Conservation (phyloP, 345 rosid genomes). For the Erysimum cheiranthoides region DNA sequence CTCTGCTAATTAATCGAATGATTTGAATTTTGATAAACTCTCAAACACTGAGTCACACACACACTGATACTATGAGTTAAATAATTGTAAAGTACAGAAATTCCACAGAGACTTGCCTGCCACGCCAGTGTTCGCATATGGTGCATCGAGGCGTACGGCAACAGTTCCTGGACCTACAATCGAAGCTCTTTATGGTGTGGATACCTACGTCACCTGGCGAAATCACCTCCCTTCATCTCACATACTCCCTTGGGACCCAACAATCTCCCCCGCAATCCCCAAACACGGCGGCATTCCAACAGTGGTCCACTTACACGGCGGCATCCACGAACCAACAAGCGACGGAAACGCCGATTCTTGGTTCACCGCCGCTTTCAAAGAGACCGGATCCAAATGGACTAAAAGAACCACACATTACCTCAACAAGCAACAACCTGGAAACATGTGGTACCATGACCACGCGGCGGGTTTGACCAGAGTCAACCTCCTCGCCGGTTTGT, state of each 20-base stretch:
- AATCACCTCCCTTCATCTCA: conserved; percentile 86
- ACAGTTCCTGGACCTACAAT: conserved; percentile 94
- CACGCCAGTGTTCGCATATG: conserved; percentile 84
- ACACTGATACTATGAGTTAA: background rate
- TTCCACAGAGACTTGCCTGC: conserved; percentile 89
- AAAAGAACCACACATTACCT: conserved; percentile 57
- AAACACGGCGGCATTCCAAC: conserved; percentile 71
- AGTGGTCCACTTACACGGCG: conserved; percentile 96
- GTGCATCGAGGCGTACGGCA: conserved; percentile 59
- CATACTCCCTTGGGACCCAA: conserved; percentile 93
- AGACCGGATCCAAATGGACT: conserved; percentile 71
- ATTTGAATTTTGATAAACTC: conserved; percentile 6
- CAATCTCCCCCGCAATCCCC: conserved; percentile 72
- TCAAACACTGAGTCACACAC: background rate
- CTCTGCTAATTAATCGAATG: background rate
- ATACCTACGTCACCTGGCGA: conserved; percentile 71
- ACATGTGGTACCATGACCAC: conserved; percentile 95
- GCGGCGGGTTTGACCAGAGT: conserved; percentile 89
- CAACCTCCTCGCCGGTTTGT: conserved; percentile 82
- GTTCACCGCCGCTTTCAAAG: conserved; percentile 76
- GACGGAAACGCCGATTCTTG: conserved; percentile 81
- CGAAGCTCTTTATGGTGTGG: conserved; percentile 73
- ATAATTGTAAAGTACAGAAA: conserved; percentile 52
- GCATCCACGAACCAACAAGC: conserved; percentile 70
- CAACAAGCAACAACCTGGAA: conserved; percentile 86